phyloP scores from a whole-genome alignment of 1,284 basidiomycete genomes.

The Sanguinoderma infundibulare region DNA sequence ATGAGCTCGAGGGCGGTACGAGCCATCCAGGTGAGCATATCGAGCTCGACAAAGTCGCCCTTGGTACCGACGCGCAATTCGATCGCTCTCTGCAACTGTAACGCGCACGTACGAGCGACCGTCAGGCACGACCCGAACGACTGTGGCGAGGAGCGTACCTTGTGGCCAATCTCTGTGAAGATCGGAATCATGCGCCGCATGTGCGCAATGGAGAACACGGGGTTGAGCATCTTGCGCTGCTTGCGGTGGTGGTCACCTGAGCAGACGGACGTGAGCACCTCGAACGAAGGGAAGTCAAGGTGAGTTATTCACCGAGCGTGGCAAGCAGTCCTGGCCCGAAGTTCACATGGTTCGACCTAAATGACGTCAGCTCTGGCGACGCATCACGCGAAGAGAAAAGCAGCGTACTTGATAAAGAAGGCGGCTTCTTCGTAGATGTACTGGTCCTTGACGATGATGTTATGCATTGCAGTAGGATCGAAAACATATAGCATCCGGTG shows the following conservation, averaged over 20 bases:
- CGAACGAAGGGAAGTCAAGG: background rate
- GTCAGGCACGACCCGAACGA: too few species aligned
- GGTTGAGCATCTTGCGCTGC: constrained; percentile 23
- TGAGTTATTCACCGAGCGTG: constrained; percentile 12
- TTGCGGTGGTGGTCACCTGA: constrained; percentile 17
- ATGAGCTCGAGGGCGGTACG: constrained; percentile 36
- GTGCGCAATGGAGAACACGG: constrained; percentile 21
- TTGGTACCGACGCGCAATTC: background rate
- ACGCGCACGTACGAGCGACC: too few species aligned
- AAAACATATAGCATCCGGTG: constrained; percentile 22
- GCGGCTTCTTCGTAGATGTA: constrained; percentile 18
- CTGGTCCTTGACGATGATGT: constrained; percentile 25
- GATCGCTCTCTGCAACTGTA: background rate
- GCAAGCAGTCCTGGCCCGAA: constrained; percentile 20
- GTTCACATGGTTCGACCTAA: constrained; percentile 11
- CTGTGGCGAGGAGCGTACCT: background rate
- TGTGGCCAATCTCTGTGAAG: constrained; percentile 12
- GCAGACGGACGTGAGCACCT: background rate
- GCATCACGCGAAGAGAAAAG: background rate
- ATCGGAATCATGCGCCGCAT: constrained; percentile 22
- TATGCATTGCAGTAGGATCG: constrained; percentile 23
- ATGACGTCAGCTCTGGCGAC: background rate
- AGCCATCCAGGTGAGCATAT: constrained; percentile 34
- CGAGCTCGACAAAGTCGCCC: constrained; percentile 20
- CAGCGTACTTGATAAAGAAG: constrained; percentile 20